Conservation (phyloP, 768 basidiomycete species). For the Podaxis sp. region DNA sequence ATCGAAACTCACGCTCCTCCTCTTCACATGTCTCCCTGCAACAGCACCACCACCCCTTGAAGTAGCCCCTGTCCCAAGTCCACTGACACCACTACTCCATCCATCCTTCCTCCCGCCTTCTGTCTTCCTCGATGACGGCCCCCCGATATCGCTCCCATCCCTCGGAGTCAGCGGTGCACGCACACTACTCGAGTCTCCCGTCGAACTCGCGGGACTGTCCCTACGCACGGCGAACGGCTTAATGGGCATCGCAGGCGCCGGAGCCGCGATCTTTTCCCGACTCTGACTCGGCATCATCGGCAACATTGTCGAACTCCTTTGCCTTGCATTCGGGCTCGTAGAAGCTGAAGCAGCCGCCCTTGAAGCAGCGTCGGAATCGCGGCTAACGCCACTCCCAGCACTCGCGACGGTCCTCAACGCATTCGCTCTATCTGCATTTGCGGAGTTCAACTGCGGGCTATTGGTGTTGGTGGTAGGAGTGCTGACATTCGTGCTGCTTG, state of each 20-base stretch:
- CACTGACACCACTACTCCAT: constrained; percentile 33
- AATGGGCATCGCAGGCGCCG: constrained; percentile 28
- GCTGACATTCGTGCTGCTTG: neutral
- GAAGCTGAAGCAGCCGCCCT: neutral
- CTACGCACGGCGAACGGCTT: constrained; percentile 60
- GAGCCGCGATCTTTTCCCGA: constrained; percentile 25
- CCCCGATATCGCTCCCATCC: constrained; percentile 68
- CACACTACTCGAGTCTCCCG: constrained; percentile 81
- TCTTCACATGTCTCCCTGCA: constrained; percentile 39
- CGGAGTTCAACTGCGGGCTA: constrained; percentile 2
- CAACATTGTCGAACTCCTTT: constrained; percentile 41
- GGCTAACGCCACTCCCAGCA: neutral
- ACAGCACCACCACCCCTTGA: neutral
- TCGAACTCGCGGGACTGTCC: constrained; percentile 81
- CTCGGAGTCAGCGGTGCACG: constrained; percentile 72
- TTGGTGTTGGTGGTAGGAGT: neutral
- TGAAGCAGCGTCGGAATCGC: neutral
- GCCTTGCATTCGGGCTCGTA: constrained; percentile 20
- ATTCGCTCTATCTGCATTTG: constrained; percentile 14
- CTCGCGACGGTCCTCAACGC: constrained; percentile 15
- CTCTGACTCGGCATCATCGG: constrained; percentile 27
- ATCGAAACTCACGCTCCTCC: constrained; percentile 69
- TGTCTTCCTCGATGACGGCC: constrained; percentile 15
- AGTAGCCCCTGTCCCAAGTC: constrained; percentile 22
- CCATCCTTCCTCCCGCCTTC: constrained; percentile 21